These are phyloP conservation scores for Aspergillus piperis DNA, from an alignment of 2,329 filamentous ascomycete genomes.

Conservation along the genomic window DNA sequence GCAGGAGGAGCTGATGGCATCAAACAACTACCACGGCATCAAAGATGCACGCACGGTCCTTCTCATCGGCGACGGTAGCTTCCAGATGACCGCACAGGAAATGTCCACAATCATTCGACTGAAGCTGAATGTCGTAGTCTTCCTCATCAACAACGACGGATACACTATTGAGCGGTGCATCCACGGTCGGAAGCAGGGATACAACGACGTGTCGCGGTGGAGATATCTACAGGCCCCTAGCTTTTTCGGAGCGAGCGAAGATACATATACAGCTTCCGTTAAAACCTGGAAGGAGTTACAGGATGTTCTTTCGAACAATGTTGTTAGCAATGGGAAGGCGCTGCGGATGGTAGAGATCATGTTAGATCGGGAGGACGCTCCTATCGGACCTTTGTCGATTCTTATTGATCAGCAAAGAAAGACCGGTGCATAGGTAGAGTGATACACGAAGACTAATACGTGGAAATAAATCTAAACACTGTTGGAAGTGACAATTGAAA, in stretches of 20 bases:
- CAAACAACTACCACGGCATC: slow-evolving; percentile 19
- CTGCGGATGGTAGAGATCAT: not conserved
- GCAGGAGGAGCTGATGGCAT: slow-evolving; percentile 29
- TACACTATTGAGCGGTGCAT: slow-evolving; percentile 14
- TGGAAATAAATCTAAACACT: no score
- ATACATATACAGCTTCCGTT: not conserved
- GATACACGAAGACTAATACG: no score
- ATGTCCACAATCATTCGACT: slow-evolving; percentile 63
- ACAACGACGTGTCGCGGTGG: slow-evolving; percentile 35
- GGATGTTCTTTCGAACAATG: not conserved
- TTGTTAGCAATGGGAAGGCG: not conserved
- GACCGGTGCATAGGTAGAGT: no score
- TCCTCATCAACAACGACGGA: slow-evolving; percentile 14
- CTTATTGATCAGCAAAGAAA: not conserved
- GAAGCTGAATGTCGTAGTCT: slow-evolving; percentile 41
- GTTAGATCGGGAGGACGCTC: not conserved
- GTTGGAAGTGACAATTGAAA: no score
- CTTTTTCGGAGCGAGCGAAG: not conserved
- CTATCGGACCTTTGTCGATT: not conserved
- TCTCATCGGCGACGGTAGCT: slow-evolving; percentile 64
- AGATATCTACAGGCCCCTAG: slow-evolving; percentile 23
- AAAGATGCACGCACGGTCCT: slow-evolving; percentile 51
- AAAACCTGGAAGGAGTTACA: not conserved
- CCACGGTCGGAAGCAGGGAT: slow-evolving; percentile 7
- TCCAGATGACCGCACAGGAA: slow-evolving; percentile 68